Evolutionary conservation across 2,329 filamentous ascomycete species (phyloP), one percentile per base, ranked within the genome.

Genomic region (Penicillium sp.): DNA sequence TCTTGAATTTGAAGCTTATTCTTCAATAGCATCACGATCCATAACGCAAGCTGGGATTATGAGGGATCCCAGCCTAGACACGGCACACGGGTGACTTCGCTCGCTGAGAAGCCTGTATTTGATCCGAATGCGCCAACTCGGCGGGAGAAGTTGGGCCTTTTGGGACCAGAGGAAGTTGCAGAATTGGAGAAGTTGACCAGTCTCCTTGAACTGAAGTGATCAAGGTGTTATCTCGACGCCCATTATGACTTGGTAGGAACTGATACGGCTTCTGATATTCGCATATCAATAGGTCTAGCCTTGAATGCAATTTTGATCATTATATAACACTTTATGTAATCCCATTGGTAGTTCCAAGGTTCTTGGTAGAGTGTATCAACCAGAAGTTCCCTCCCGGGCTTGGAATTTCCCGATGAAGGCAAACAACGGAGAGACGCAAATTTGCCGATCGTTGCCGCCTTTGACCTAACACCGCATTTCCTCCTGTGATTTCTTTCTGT

Each of bases 11-110:
- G 12, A 42, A 23, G n/a, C 42, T 51, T 13, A 58, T 23, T 15
- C n/a, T 23, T 23, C 33, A 17, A 27, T 50, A 85, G 85, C 40
- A 87, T 89, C 58, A 89, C 88, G 0, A 90, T 90, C 38, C 87
- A 91, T 64, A 90, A 89, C 61, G 88, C 87, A 0, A 87, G 84
- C 65, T 91, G 87, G 86, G 87, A 91, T 63, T 90, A 90, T 67
- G 86, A 84, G 35, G 86, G 86, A 1, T 80, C 77, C 21, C 79
- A 89, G 68, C 86, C 88, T 0, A 79, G 88, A 40, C 88, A 91
- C 69, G 89, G 89, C 2, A 91, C 88, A 0, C 79, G 89, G 29
- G 88, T 91, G 4, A 91, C 88, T 0, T 79, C 85, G 8, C 73
- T 91, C 51, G 89, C 86, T 0, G 89, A 91, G 76, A 86, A 86